Evolutionary conservation across 1,139 yeast genomes (phyloP), one percentile per base, ranked within the genome.

Genomic region (Zygoascus sp.): DNA sequence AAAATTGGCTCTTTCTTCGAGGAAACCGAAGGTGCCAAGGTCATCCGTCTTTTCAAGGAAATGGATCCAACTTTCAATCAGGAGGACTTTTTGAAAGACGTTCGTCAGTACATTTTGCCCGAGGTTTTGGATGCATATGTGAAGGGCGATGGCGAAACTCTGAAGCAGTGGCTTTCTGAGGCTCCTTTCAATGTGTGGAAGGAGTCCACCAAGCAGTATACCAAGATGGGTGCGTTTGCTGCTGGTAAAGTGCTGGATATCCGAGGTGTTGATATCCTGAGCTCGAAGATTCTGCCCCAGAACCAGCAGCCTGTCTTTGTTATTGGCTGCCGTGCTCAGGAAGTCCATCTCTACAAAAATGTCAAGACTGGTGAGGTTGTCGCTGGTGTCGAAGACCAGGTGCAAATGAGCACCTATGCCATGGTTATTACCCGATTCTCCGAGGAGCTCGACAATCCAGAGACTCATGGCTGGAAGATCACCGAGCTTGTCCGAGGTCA

Each of bases 401-500:
- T 94, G 57, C 83, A 88, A 66, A 77, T 88, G 75, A 83, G 95
- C 59, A 84, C 96, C 11, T 94, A 94, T 65, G 97, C 96, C 42
- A 83, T 94, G 90, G 98, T 92, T 23, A 74, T 94, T 61, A 89
- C 98, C 22, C 80, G 98, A 68, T 74, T 86, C 47, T 90, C 96
- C 9, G 98, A 90, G 66, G 90, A 90, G 55, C 80, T 94, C 63
- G 95, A 83, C 52, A 87, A 94, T 65, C 76, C 78, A 49, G 89
- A 83, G 59, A 94, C 99, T 22, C 96, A 88, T 62, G 99, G 99
- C 37, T 94, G 98, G 98, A 88, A 87, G 72, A 81, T 94, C 49
- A 70, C 92, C 62, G 98, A 94, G 69, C 86, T 94, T 65, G 97
- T 89, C 46, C 83, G 97, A 64, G 96, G 96, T 57, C 94, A 89